Conservation (phyloP, 768 basidiomycete species). For the Amanita phalloides region DNA sequence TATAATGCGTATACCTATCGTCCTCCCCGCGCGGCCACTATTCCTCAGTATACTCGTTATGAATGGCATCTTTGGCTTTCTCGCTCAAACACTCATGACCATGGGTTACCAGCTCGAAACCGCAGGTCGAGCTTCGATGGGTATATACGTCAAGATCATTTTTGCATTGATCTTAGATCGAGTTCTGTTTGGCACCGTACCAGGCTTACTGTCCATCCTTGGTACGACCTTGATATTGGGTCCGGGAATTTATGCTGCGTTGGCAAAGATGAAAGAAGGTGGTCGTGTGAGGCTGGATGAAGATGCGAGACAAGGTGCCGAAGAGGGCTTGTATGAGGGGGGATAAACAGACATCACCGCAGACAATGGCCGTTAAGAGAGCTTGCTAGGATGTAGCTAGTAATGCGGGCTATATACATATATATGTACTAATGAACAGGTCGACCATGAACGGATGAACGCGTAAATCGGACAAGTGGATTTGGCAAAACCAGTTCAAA, state of each 20-base stretch:
- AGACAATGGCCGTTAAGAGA: too few relatives aligned
- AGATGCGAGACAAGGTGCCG: too few relatives aligned
- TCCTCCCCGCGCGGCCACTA: conserved; percentile 33
- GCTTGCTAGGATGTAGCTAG: too few relatives aligned
- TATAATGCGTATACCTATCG: conserved; percentile 23
- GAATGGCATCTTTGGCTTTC: conserved; percentile 43
- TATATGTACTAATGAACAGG: too few relatives aligned
- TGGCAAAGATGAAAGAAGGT: not conserved
- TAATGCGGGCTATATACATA: too few relatives aligned
- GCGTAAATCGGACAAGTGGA: too few relatives aligned
- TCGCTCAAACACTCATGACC: conserved; percentile 29
- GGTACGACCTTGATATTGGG: not conserved
- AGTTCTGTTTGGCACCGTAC: not conserved
- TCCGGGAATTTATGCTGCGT: not conserved
- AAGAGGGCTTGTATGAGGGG: too few relatives aligned
- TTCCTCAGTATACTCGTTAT: conserved; percentile 36
- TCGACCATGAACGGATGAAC: too few relatives aligned
- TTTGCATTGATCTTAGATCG: not conserved
- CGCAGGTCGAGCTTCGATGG: conserved; percentile 48
- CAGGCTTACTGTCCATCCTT: not conserved
- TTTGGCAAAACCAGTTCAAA: too few relatives aligned
- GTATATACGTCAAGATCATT: conserved; percentile 28
- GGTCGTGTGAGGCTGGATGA: too few relatives aligned
- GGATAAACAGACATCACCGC: too few relatives aligned
- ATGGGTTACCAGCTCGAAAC: conserved; percentile 52